Evolutionary conservation across 2,329 filamentous ascomycete genomes (phyloP), one percentile per base, ranked within the genome.

Genomic region (Colletotrichum theobromicola): DNA sequence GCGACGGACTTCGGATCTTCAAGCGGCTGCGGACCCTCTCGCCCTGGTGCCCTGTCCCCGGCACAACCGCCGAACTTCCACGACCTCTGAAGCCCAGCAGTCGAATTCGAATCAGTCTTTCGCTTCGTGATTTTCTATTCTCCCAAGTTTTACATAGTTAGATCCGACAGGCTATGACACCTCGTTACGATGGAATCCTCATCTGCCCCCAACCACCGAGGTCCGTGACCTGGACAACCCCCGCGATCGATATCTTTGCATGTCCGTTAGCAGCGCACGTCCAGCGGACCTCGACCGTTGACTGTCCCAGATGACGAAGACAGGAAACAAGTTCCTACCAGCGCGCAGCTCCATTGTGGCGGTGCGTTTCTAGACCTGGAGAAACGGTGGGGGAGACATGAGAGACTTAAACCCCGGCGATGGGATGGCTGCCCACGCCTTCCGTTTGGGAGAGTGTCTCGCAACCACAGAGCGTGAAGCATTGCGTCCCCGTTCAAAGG

Each of bases 221-320:
- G 61, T 30, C 72, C 50, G 71, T 70, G 72, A 66, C 67, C 60
- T 32, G 57, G 18, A 32, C 18, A 16, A n/a, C 42, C 24, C 58
- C 67, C 30, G 67, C 72, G 67, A 63, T 74, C 68, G 42, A 37
- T 37, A 46, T 72, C n/a, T 53, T 21, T 32, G 55, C 37, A 63
- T 50, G 35, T 35, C 42, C 21, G 34, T 62, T 6, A 46, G 62
- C 72, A 34, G 35, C 67, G 72, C 68, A 75, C 72, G 72, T 75
- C 34, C 72, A 58, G 28, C 37, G 66, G 35, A 64, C 28, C 34
- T 61, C 34, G 37, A 75, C 57, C 57, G 62, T 53, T 7, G 62
- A 37, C 15, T 72, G 68, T 72, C 62, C 72, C 72, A 72, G 57
- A 53, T 37, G 46, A 35, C 57, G n/a, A 34, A 7, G 24, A 50